Percentiles rank a stretch among this genome's conserved stretches.
phyloP scores from a whole-genome alignment of 495 filamentous ascomycete species.

The Penicillium desertorum region DNA sequence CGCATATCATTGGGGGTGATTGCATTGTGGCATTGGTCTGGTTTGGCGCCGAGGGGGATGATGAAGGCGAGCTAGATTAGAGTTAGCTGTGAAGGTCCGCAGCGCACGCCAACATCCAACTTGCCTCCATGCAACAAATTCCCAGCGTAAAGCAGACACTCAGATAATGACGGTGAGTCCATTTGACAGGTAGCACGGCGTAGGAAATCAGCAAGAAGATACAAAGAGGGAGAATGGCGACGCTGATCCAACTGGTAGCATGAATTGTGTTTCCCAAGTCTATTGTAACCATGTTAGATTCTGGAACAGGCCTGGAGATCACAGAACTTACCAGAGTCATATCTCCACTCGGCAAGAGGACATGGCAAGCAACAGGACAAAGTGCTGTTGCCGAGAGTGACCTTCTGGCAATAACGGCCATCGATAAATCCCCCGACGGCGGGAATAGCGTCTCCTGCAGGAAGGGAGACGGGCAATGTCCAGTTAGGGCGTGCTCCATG shows the following conservation, averaged over 20 bases:
- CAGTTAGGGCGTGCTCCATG: conserved; percentile 36
- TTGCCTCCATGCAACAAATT: conserved; percentile 74
- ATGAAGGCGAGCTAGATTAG: conserved; percentile 65
- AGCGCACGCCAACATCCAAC: conserved; percentile 25
- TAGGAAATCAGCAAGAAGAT: conserved; percentile 81
- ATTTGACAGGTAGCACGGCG: conserved; percentile 78
- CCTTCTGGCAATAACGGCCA: conserved; percentile 63
- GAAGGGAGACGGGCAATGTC: conserved; percentile 65
- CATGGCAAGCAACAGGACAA: conserved; percentile 85
- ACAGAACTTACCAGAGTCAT: conserved; percentile 62
- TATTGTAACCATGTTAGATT: conserved; percentile 27
- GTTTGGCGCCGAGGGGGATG: conserved; percentile 78
- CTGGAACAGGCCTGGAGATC: not conserved
- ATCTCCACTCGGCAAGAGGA: conserved; percentile 80
- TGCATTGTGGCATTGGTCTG: conserved; percentile 78
- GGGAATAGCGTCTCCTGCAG: conserved; percentile 59
- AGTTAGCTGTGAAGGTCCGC: conserved; percentile 6
- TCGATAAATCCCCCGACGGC: conserved; percentile 60
- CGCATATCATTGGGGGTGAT: conserved; percentile 96
- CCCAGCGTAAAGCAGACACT: conserved; percentile 80
- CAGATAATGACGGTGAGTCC: conserved; percentile 88
- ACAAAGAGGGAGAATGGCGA: conserved; percentile 68
- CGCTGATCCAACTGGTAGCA: conserved; percentile 75
- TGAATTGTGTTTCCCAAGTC: conserved; percentile 63
- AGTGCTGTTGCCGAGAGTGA: conserved; percentile 40